Base-by-base conservation (phyloP, 2,329 filamentous ascomycete species). In the Aspergillus cejpii region DNA sequence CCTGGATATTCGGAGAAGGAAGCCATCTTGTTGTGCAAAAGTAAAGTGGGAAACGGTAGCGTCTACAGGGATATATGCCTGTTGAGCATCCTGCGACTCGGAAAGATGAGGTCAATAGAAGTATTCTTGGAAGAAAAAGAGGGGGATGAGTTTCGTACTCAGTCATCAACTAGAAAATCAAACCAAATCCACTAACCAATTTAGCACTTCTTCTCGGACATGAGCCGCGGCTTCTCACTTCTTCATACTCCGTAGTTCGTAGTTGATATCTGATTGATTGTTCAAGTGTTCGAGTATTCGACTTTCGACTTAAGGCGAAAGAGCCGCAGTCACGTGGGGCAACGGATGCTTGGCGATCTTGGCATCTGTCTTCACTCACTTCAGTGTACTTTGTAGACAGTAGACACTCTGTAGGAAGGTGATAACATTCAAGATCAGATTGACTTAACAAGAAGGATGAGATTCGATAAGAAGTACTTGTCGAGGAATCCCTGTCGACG, bases 1-100 rank as follows among this genome's bases (percentile, higher is more conserved):
- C 59, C 45, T 28, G 64, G 57, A 44, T 57, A 62, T 47, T 55
- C 58, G 15, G 63, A 58, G 34, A 65, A 48, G 21, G 66, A 68
- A 7, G 63, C 60, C 66, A 69, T 69, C 24, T 43, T 54, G 44
- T 37, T 41, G 48, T 39, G 39, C 39, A 28, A 19, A 29, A 23
- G 14, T n/a, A 28, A 23, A 14, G 23, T 15, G 29, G 23, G 10
- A 28, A 6, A n/a, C 15, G 28, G 34, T 3, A 24, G 6, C 6
- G 15, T 34, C 31, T 34, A 34, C 7, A 19, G 17, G 31, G 17
- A 11, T 6, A 34, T 8, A 34, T 34, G 10, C 5, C 7, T 19
- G 31, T 5, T 15, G 10, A 19, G 15, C 31, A 34, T 34, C 31
- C 14, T 34, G 31, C 10, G 17, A 34, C 15, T 19, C 31, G 5